Base-by-base conservation (phyloP, 1,284 basidiomycete species). In the Termitomyces sp. region DNA sequence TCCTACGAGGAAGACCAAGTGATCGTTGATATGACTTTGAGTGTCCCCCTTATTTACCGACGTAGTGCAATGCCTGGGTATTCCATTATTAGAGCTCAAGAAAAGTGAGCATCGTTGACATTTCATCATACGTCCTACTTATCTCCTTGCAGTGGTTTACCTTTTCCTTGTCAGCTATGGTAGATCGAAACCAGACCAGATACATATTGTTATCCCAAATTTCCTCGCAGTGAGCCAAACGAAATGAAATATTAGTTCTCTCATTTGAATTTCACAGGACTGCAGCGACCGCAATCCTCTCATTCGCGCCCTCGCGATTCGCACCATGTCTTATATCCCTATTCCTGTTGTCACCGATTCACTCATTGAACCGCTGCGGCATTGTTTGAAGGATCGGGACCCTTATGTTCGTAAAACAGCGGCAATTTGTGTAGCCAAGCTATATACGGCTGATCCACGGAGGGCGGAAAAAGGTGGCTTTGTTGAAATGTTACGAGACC, bases 321-420 rank as follows among this genome's bases (percentile, higher is more conserved):
- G 94, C 34, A 97, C 94, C 19, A 96, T 97, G 94, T 94, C 94
- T 19, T 96, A 95, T 68, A 96, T 97, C 63, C 88, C 90, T 39
- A 86, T 93, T 44, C 86, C 91, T 8, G 77, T 86, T 52, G 88
- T 95, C 54, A 85, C 85, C 15, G 84, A 91, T 53, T 83, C 90
- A 0, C 78, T 97, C 21, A 77, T 84, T 53, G 94, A 96, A 57
- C 94, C 92, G 48, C 74, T 97, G 40, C 82, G 92, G 53, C 91
- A 94, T 65, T 89, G 88, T 58, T 78, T 97, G 47, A 92, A 91
- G 65, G 94, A 97, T 67, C 78, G 86, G 15, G 94, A 97, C 67
- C 90, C 94, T 8, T 96, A 96, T 70, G 94, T 97, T n/a, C 88
- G 94, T 56, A 97, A 97, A 73, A 97, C 94, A 1, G 92, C 94